Base-by-base conservation (phyloP, 805 yeast species). In the Candida odintsovae region DNA sequence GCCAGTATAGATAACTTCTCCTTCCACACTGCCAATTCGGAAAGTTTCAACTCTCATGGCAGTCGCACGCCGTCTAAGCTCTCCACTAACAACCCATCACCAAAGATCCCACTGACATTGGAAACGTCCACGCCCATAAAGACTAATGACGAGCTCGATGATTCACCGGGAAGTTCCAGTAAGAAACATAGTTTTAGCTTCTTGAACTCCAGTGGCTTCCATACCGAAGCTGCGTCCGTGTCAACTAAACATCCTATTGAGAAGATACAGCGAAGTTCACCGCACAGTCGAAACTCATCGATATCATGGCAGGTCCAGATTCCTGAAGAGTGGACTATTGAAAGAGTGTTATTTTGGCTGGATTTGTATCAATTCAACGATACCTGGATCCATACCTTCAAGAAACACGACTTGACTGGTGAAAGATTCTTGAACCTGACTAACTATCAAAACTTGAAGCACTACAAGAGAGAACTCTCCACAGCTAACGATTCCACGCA, bases 361-460 rank as follows among this genome's bases (percentile, higher is more conserved):
- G 81, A 75, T 8, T 55, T 64, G n/a, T 75, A 89, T 60, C 72
- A 76, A 19, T 90, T 90, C 64, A 83, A 84, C 53, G 76, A 73
- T 4, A 69, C 82, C 13, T 90, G 97, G 97, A 69, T 76, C n/a
- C 76, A 71, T 5, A 75, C 81, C 16, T 85, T 90, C 63, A 67
- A 67, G 37, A 71, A 71, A 38, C 72, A 79, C 50, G 77, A 78
- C 42, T 69, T 90, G 3, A 67, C 72, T 10, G 89, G 90, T 0
- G 75, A 78, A 40, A 68, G 75, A 23, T 89, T 90, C 55, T 63
- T 89, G 21, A 80, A 77, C 42, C 67, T 90, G 53, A 75, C 80
- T 42, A 86, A 82, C 38, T 85, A 84, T 60, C 87, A 82, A 39
- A 74, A 78, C 25, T 75, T 88, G 53, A 56, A 67, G 46, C 53